phyloP scores from a whole-genome alignment of 2,329 filamentous ascomycete species.

The Claviceps lovelessii region DNA sequence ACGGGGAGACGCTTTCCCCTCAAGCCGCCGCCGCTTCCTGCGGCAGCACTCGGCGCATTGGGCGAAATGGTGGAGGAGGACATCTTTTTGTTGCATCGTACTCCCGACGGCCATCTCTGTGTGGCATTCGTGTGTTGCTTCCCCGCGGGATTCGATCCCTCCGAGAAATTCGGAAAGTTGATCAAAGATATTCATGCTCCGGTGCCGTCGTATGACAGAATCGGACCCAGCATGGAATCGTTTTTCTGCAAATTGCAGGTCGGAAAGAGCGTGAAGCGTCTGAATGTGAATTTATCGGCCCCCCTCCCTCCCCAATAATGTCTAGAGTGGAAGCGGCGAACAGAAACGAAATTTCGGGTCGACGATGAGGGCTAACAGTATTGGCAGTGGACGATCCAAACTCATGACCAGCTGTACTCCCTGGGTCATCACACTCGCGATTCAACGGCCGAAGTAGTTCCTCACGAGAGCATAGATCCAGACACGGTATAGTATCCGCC shows the following conservation, averaged over 20 bases:
- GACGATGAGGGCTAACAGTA: not conserved
- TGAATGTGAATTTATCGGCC: slow-evolving; percentile 28
- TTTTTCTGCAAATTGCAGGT: slow-evolving; percentile 34
- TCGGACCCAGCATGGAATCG: slow-evolving; percentile 39
- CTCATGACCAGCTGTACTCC: slow-evolving; percentile 26
- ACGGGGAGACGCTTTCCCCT: slow-evolving; percentile 20
- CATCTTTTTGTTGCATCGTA: slow-evolving; percentile 33
- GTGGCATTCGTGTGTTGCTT: slow-evolving; percentile 39
- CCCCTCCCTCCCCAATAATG: no score
- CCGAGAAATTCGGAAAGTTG: slow-evolving; percentile 32
- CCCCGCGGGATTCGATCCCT: slow-evolving; percentile 37
- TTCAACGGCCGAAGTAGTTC: slow-evolving; percentile 17
- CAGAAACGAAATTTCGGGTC: no score
- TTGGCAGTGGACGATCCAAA: slow-evolving; percentile 34
- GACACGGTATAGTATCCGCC: slow-evolving; percentile 16
- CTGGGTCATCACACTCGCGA: slow-evolving; percentile 22
- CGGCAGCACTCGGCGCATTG: slow-evolving; percentile 24
- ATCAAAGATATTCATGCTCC: slow-evolving; percentile 36
- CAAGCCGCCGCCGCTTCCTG: slow-evolving; percentile 14
- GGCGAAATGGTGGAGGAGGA: slow-evolving; percentile 42
- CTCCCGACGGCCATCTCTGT: slow-evolving; percentile 25
- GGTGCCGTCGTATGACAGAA: slow-evolving; percentile 40
- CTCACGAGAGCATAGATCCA: slow-evolving; percentile 24
- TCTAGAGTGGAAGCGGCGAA: not conserved
- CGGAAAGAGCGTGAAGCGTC: slow-evolving; percentile 34